phyloP scores from a whole-genome alignment of 768 basidiomycete genomes.

The Kwoniella newhampshirensis region DNA sequence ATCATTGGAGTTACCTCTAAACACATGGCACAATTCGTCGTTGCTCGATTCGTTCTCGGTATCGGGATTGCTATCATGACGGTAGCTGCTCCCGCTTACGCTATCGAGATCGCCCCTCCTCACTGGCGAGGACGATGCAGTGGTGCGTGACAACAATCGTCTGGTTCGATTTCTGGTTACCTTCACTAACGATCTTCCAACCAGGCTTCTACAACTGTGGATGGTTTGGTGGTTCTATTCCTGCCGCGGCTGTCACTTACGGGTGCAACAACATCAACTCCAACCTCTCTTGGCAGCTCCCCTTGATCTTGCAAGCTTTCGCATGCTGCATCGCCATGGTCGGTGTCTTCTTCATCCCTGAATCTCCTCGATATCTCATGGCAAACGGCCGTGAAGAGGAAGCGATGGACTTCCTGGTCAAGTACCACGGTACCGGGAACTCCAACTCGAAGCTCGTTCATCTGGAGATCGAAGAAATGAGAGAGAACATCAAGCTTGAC shows the following conservation, averaged over 20 bases:
- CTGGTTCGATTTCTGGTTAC: not conserved
- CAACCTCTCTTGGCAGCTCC: slow-evolving; percentile 32
- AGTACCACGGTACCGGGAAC: slow-evolving; percentile 21
- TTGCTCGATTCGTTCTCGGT: slow-evolving; percentile 59
- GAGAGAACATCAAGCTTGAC: slow-evolving; percentile 59
- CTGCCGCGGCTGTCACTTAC: slow-evolving; percentile 29
- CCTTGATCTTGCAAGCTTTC: slow-evolving; percentile 29
- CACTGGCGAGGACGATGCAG: slow-evolving; percentile 28
- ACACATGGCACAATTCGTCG: slow-evolving; percentile 58
- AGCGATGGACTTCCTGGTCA: slow-evolving; percentile 20
- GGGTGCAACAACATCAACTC: slow-evolving; percentile 33
- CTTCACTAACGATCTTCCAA: not conserved
- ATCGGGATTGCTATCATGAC: slow-evolving; percentile 58
- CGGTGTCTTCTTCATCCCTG: slow-evolving; percentile 28
- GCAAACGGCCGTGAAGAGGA: slow-evolving; percentile 28
- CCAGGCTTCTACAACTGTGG: slow-evolving; percentile 34
- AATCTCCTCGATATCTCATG: slow-evolving; percentile 33
- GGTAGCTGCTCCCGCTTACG: slow-evolving; percentile 55
- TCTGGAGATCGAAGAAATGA: slow-evolving; percentile 41
- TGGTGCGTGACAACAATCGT: slow-evolving; percentile 1
- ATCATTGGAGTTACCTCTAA: slow-evolving; percentile 58
- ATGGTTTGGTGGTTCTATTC: slow-evolving; percentile 30
- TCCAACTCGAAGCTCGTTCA: slow-evolving; percentile 11
- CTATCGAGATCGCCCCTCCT: slow-evolving; percentile 62
- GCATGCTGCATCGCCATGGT: slow-evolving; percentile 20